Evolutionary conservation across 140 eudicot species (phyloP).

Genomic region (Senecio squalidus): DNA sequence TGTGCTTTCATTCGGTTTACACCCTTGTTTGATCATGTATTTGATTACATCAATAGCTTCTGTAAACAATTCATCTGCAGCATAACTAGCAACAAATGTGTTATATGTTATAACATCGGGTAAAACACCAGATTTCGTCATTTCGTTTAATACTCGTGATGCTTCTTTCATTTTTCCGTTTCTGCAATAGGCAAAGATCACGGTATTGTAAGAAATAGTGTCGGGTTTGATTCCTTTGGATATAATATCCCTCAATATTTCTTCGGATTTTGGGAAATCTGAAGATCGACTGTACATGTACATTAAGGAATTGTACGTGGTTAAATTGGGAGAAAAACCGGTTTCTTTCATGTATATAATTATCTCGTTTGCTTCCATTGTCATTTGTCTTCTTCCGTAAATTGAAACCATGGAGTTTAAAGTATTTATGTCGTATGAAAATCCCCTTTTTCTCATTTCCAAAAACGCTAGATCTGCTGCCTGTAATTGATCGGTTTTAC

Average conservation of each 20-base stretch:
- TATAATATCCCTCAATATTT: conserved; percentile 55
- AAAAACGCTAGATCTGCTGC: conserved; percentile 75
- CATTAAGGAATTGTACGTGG: conserved; percentile 82
- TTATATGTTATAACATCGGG: conserved; percentile 80
- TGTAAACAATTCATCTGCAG: conserved; percentile 60
- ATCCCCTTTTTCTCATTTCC: conserved; percentile 58
- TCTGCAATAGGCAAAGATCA: conserved; percentile 73
- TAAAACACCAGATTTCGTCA: conserved; percentile 51
- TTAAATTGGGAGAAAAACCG: conserved; percentile 75
- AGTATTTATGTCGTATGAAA: conserved; percentile 45
- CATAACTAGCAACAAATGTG: conserved; percentile 78
- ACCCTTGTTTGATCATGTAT: conserved; percentile 76
- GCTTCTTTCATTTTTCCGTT: conserved; percentile 78
- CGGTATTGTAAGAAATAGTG: conserved; percentile 75
- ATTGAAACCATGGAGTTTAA: conserved; percentile 85
- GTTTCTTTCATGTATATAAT: conserved; percentile 53
- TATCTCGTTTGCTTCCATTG: conserved; percentile 58
- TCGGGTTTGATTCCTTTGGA: conserved; percentile 66
- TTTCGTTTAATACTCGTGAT: conserved; percentile 54
- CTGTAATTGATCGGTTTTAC: conserved; percentile 60
- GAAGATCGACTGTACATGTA: conserved; percentile 77
- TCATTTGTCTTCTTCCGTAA: conserved; percentile 79
- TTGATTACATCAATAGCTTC: conserved; percentile 76
- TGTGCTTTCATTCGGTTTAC: conserved; percentile 70
- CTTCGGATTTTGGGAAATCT: conserved; percentile 65